phyloP scores from a whole-genome alignment of 495 filamentous ascomycete genomes.

The Aspergillus hancockii region DNA sequence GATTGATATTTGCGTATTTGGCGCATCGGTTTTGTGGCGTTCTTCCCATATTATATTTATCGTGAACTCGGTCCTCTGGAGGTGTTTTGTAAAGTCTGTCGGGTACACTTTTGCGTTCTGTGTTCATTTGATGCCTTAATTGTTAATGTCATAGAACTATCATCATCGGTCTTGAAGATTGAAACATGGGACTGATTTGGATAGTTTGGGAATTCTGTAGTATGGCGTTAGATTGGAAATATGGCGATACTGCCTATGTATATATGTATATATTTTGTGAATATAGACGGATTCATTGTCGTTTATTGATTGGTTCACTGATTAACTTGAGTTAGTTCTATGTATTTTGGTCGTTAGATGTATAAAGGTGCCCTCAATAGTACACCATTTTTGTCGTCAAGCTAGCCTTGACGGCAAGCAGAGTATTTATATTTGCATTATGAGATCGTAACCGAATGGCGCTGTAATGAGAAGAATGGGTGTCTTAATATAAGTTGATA shows the following conservation, averaged over 20 bases:
- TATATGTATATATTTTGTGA: constrained; percentile 7
- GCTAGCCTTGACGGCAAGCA: no score
- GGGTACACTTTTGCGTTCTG: constrained; percentile 2
- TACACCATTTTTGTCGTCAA: no score
- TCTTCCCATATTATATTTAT: neutral
- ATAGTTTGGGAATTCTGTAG: constrained; percentile 1
- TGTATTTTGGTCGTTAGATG: no score
- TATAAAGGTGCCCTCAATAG: no score
- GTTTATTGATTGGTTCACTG: neutral
- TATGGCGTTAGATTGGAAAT: constrained; percentile 5
- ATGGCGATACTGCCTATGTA: constrained; percentile 3
- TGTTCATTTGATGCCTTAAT: constrained; percentile 21
- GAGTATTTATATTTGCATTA: no score
- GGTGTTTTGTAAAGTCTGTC: constrained; percentile 9
- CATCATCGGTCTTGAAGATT: constrained; percentile 4
- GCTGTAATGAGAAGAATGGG: neutral
- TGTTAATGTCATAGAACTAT: constrained; percentile 28
- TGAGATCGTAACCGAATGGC: no score
- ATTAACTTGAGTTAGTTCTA: neutral
- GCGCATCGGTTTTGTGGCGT: constrained; percentile 16
- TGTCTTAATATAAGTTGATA: neutral
- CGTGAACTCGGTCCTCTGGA: neutral
- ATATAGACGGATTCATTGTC: neutral
- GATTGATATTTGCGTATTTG: constrained; percentile 13
- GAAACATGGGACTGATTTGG: neutral